Evolutionary conservation across 2,329 filamentous ascomycete genomes (phyloP).

Genomic region (Arthrobotrys megalospora): DNA sequence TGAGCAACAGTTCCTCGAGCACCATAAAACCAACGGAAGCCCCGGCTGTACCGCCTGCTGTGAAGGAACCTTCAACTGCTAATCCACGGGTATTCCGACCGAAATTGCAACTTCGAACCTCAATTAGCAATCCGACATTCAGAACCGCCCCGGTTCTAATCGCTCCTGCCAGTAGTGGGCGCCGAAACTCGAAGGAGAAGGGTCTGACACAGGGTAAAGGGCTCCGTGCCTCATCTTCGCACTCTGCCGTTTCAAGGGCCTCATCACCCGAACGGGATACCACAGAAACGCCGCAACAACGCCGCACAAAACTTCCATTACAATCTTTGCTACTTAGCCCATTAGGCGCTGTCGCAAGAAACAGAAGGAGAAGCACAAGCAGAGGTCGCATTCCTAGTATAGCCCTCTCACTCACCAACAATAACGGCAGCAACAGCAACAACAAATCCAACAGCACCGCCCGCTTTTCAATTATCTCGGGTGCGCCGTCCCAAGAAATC

Average conservation of each 20-base stretch:
- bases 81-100: slow-evolving; percentile 44
- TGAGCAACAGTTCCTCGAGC: slow-evolving; percentile 41
- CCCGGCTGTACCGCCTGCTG: slow-evolving; percentile 3
- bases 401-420: slow-evolving; percentile 12
- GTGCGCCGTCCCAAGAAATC: slow-evolving; percentile 4
- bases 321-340: slow-evolving; percentile 49
- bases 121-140: slow-evolving; percentile 24
- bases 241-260: slow-evolving; percentile 33
- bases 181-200: slow-evolving; percentile 26
- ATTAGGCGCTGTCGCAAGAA: slow-evolving; percentile 32
- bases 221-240: slow-evolving; percentile 17
- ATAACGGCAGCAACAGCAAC: background rate
- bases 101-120: slow-evolving; percentile 50
- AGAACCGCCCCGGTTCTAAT: slow-evolving; percentile 11
- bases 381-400: background rate
- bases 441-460: slow-evolving; percentile 24
- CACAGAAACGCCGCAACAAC: slow-evolving; percentile 29
- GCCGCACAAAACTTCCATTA: slow-evolving; percentile 45
- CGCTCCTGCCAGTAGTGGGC: slow-evolving; percentile 8
- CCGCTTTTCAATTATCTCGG: slow-evolving; percentile 21
- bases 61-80: slow-evolving; percentile 14
- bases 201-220: slow-evolving; percentile 23
- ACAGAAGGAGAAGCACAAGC: slow-evolving; percentile 10
- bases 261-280: slow-evolving; percentile 23
- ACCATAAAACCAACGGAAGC: slow-evolving; percentile 42